Base-by-base conservation (phyloP, 1,284 basidiomycete genomes). In the Volvariella surrecta region DNA sequence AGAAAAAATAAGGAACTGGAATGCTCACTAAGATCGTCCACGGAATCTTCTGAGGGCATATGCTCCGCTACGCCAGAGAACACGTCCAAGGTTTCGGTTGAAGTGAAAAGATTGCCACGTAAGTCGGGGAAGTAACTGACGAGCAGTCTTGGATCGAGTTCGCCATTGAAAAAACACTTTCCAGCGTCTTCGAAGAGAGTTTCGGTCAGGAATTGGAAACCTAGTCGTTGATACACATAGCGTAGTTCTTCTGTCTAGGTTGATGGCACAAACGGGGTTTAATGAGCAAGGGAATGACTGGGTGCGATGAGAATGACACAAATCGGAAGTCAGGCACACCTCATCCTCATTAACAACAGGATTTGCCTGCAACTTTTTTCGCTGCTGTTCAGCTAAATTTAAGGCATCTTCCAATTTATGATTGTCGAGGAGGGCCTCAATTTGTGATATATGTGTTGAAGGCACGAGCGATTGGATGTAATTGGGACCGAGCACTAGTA, bases 121-220 rank as follows among this genome's bases (percentile, higher is more conserved):
- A 91, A 60, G 42, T 82, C 74, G 3, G 86, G 82, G 53, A 80
- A 91, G 54, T 88, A 83, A 50, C 82, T 79, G 47, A 90, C 66
- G 39, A 87, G 70, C 3, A 89, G 57, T 10, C 88, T 74, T 0
- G 89, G 87, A 56, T 92, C 89, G 13, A 84, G 63, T 24, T 78
- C 70, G 20, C 86, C 85, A 43, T 75, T 70, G 54, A 82, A 77
- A 44, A 91, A 70, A 51, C 84, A 70, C 49, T 72, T 70, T n/a
- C 81, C 82, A 1, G 87, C 88, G 48, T 88, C 81, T 50, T 82
- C 76, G 55, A 91, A 91, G 21, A 75, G 63, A 0, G 84, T 88
- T 57, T 86, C 79, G 15, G 64, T 58, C 51, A 91, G 70, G 49
- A 76, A 79, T 58, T 79, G 74, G 56, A 86, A 86, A 16, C 83